Base-by-base conservation (phyloP, 208 protist genomes). In the Borovskyia barvae region DNA sequence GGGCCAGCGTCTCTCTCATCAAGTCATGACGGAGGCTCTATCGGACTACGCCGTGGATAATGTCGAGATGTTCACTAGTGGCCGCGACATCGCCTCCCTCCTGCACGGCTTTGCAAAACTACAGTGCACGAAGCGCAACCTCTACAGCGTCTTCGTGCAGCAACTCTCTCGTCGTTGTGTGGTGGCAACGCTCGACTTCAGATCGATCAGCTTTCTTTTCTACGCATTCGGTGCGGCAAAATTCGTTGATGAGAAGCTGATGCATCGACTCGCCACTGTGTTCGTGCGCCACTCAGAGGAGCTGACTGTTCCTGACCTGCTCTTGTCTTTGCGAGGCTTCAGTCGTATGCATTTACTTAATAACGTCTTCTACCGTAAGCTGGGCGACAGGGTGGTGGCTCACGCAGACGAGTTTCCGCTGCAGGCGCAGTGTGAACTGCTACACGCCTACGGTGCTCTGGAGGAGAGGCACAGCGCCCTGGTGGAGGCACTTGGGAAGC, bases 1-100 rank as follows among this genome's bases (percentile, higher is more conserved):
- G 0, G 85, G 88, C 2, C 74, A 80, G 57, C 69, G 79, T 8
- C 75, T 94, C 22, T 65, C 72, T 7, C 85, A 94, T 58, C 85
- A 94, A 53, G 55, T 94, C 20, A 69, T 81, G 51, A 70, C 72
- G 14, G 82, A 87, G 55, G 67, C 49, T 5, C 62, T 77, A 8
- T 80, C 80, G 5, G 85, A 90, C 56, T 91, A 92, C 53, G 82
- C 65, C 11, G 62, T 95, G 20, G 84, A 95, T 50, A 63, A 87
- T 42, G 69, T 72, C 5, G 69, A 89, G 41, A 60, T 90, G 14
- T 87, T 95, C 61, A 80, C 66, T 30, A 76, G 70, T 46, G 85
- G 78, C 1, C 63, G 20, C 4, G 78, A 85, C 32, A 80, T 95
- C 37, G 72, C 77, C 0, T 20, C 52, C n/a, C 39, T 95, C 35